A percentile compares a stretch with the other conserved stretches of the same genome.
Evolutionary conservation across 257 asterid species (phyloP).

Genomic region (Petunia secreta): DNA sequence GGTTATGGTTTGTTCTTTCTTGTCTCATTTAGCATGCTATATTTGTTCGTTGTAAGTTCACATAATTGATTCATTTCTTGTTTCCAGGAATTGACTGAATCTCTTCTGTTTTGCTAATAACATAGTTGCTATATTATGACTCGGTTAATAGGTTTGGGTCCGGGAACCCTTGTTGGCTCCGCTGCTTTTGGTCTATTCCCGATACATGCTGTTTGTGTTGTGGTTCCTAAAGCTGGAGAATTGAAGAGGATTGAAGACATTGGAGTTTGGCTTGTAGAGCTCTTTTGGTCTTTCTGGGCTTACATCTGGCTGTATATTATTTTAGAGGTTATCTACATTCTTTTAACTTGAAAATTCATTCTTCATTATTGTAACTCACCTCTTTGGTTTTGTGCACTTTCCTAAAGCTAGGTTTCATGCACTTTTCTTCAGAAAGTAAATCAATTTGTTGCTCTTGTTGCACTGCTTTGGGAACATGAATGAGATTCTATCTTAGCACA

Average conservation of each 20-base stretch:
- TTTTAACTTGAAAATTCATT: too few relatives aligned
- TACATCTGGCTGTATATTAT: conserved; percentile 93
- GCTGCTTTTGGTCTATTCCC: conserved; percentile 99
- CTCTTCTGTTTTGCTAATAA: conserved; percentile 14
- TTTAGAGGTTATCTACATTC: conserved; percentile 36
- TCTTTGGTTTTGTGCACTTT: not conserved
- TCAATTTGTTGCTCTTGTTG: not conserved
- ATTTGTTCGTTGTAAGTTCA: too few relatives aligned
- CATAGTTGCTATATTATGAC: conserved; percentile 14
- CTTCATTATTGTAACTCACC: not conserved
- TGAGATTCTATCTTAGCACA: not conserved
- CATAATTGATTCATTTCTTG: too few relatives aligned
- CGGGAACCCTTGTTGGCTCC: conserved; percentile 96
- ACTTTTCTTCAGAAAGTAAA: not conserved
- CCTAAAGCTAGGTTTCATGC: not conserved
- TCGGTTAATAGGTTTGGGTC: conserved; percentile 74
- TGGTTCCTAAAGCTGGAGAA: conserved; percentile 92
- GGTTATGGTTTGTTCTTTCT: too few relatives aligned
- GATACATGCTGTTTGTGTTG: conserved; percentile 96
- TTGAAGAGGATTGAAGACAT: conserved; percentile 86
- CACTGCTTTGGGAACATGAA: not conserved
- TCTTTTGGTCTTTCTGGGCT: conserved; percentile 99
- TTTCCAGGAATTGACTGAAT: too few relatives aligned
- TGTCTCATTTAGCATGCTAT: too few relatives aligned
- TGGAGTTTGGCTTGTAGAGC: conserved; percentile 97